Conservation (phyloP, 805 yeast species). For the Starmerella sp. region DNA sequence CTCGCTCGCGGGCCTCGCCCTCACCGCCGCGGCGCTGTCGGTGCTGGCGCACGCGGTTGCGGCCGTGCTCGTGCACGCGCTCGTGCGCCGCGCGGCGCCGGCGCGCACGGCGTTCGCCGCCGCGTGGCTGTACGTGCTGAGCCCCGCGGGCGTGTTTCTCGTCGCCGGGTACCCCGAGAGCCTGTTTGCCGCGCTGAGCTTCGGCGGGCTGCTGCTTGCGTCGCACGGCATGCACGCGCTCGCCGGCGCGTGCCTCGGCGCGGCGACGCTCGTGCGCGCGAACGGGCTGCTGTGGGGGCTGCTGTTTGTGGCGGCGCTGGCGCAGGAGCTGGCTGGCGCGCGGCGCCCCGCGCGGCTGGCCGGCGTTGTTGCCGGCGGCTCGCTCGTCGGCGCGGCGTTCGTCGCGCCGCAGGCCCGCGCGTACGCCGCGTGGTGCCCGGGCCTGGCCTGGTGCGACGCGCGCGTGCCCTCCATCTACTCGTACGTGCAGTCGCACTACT, state of each 20-base stretch:
- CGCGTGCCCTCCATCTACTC: conserved; percentile 49
- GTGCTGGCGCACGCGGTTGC: conserved; percentile 45
- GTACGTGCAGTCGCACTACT: conserved; percentile 67
- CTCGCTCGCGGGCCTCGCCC: conserved; percentile 28
- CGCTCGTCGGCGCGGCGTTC: conserved; percentile 38
- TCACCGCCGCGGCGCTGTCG: conserved; percentile 40
- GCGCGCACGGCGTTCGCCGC: conserved; percentile 32
- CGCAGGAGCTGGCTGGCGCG: not conserved
- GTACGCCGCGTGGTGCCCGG: conserved; percentile 45
- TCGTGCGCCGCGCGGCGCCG: not conserved
- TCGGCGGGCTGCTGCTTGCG: conserved; percentile 45
- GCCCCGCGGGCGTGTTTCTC: conserved; percentile 73
- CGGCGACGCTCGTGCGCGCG: conserved; percentile 57
- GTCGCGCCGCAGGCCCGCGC: conserved; percentile 41
- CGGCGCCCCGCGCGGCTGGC: not conserved
- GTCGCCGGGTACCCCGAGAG: conserved; percentile 70
- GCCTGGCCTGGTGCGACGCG: conserved; percentile 58
- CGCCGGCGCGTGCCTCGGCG: conserved; percentile 45
- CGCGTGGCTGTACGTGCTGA: conserved; percentile 38
- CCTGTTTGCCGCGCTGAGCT: conserved; percentile 48
- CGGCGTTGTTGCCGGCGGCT: conserved; percentile 44
- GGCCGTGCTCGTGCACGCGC: conserved; percentile 34
- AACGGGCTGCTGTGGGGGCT: conserved; percentile 68
- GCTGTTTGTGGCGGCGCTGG: conserved; percentile 34
- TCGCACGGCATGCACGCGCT: conserved; percentile 32